Percentiles rank a stretch among this genome's conserved stretches.
Conservation (phyloP, 768 basidiomycete species). For the Termitomyces sp. region DNA sequence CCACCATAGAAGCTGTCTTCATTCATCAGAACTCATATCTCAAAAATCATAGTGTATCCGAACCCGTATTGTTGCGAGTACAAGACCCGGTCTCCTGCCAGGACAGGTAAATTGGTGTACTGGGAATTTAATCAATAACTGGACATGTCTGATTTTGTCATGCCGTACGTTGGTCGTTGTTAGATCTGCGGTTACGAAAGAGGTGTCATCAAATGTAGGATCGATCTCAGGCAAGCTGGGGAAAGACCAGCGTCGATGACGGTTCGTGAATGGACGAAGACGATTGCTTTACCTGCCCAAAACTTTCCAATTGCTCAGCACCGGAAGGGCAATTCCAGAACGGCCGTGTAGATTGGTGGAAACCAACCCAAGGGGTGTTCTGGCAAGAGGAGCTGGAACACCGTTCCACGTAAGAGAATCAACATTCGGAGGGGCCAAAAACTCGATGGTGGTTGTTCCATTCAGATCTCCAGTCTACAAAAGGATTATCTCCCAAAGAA, state of each 20-base stretch:
- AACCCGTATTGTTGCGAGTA: conserved; percentile 55
- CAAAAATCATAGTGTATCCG: background rate
- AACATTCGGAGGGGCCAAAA: conserved; percentile 36
- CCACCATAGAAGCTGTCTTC: conserved; percentile 46
- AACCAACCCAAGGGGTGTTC: conserved; percentile 27
- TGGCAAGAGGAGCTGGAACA: conserved; percentile 17
- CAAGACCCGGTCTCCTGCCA: conserved; percentile 39
- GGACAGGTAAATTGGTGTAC: conserved; percentile 48
- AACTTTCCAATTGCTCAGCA: conserved; percentile 42
- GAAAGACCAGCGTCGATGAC: background rate
- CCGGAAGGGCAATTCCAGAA: conserved; percentile 27
- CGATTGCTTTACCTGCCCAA: conserved; percentile 33
- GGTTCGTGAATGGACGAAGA: background rate
- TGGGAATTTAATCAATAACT: conserved; percentile 12
- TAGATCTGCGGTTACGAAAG: conserved; percentile 38
- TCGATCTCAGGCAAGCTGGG: conserved; percentile 47
- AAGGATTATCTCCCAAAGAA: background rate
- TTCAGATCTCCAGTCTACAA: conserved; percentile 45
- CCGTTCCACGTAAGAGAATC: conserved; percentile 40
- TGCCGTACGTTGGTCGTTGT: conserved; percentile 41
- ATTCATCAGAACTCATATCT: background rate
- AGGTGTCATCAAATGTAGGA: conserved; percentile 44
- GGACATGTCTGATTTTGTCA: background rate
- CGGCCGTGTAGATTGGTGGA: conserved; percentile 19
- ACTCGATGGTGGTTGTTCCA: conserved; percentile 42